Conservation (phyloP, 768 basidiomycete genomes). For the Pleurotus tuber-regium region DNA sequence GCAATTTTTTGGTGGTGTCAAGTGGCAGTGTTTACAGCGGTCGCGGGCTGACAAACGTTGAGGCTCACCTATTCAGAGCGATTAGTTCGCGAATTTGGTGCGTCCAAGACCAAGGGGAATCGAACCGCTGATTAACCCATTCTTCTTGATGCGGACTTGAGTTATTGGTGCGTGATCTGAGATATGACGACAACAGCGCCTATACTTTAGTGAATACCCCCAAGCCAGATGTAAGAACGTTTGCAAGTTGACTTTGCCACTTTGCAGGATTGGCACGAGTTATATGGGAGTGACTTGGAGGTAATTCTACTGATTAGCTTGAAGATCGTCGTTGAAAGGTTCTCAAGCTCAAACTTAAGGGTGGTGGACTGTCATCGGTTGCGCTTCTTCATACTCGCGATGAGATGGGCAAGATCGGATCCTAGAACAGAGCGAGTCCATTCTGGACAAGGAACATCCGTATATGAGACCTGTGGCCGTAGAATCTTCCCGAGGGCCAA, state of each 20-base stretch:
- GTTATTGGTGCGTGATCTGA: background rate
- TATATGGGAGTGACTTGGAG: background rate
- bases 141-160: slow-evolving; percentile 8
- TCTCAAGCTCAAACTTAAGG: background rate
- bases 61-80: slow-evolving; percentile 3
- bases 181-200: slow-evolving; percentile 8
- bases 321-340: background rate
- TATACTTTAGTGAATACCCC: background rate
- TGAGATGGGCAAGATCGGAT: background rate
- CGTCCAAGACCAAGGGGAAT: slow-evolving; percentile 9
- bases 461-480: background rate
- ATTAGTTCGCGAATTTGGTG: slow-evolving; percentile 11
- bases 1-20: background rate
- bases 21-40: slow-evolving; percentile 3
- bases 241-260: background rate
- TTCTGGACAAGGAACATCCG: background rate
- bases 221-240: background rate
- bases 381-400: background rate
- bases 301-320: background rate
- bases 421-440: slow-evolving; percentile 1
- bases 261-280: background rate
- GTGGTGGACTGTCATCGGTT: background rate
- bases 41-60: slow-evolving; percentile 1
- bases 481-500: slow-evolving; percentile 1
- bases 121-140: slow-evolving; percentile 10